These are phyloP conservation scores for Saccharomycopsis sp. DNA, from an alignment of 805 yeast genomes.

Conservation along the genomic window DNA sequence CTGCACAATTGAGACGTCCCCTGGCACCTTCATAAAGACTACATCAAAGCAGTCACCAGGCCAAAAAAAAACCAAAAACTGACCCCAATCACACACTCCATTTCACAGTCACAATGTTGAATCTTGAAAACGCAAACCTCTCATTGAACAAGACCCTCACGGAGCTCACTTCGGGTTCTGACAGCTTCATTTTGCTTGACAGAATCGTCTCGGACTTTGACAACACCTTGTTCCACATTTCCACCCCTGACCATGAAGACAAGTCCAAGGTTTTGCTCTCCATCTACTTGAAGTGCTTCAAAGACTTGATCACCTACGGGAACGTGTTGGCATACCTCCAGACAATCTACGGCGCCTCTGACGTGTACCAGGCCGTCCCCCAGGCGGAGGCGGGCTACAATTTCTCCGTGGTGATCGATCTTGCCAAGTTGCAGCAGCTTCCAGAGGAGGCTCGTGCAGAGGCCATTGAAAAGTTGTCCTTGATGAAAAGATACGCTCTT, in stretches of 20 bases:
- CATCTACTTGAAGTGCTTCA: constrained; percentile 69
- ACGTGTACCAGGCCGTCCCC: constrained; percentile 31
- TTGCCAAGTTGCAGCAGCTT: constrained; percentile 32
- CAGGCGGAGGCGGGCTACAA: constrained; percentile 75
- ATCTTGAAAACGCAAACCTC: constrained; percentile 77
- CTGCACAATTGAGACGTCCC: too few species aligned
- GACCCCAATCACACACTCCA: too few species aligned
- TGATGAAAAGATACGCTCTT: constrained; percentile 77
- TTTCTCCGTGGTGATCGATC: constrained; percentile 64
- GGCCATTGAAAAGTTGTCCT: constrained; percentile 58
- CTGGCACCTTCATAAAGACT: too few species aligned
- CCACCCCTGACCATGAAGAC: constrained; percentile 61
- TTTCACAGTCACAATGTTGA: constrained; percentile 51
- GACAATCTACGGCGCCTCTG: constrained; percentile 46
- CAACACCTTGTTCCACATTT: constrained; percentile 87
- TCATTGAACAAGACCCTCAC: constrained; percentile 74
- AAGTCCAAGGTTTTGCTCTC: constrained; percentile 62
- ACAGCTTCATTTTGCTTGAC: constrained; percentile 50
- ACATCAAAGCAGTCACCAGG: too few species aligned
- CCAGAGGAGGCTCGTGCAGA: constrained; percentile 29
- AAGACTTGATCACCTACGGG: constrained; percentile 64
- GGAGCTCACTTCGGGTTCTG: constrained; percentile 38
- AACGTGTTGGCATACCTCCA: constrained; percentile 36
- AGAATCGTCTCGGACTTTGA: constrained; percentile 92
- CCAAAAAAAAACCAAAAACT: too few species aligned